Evolutionary conservation across 2,329 filamentous ascomycete species (phyloP), one percentile per base, ranked within the genome.

Genomic region (Onygenales sp.): DNA sequence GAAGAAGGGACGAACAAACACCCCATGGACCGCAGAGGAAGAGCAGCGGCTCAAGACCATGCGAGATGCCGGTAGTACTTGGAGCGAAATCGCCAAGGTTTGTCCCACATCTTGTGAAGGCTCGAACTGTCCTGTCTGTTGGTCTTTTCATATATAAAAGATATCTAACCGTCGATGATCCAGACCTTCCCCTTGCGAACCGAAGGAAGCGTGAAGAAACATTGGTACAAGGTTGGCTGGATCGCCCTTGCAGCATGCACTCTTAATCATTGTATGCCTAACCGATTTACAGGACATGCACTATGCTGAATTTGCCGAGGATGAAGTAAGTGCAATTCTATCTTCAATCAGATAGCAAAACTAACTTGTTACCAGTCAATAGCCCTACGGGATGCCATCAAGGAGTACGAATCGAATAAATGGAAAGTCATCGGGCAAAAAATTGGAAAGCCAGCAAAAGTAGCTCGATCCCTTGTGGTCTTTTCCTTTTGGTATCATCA

Each of bases 71-170:
- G 91, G 92, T 9, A 91, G 87, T 63, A 95, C 88, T 65, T 98
- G 93, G 93, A 94, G 89, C 48, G 93, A 97, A 65, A 98, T 98
- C 66, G 93, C 92, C 62, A 97, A 97, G 84, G 91, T 94, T 63
- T 57, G 75, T 65, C 21, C 14, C 38, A 32, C 53, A 27, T 38
- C 14, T 43, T 45, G 11, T 46, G 13, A 9, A 31, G 31, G 5
- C 14, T 36, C 13, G 42, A 36, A 32, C 5, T 27, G n/a, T 13
- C 38, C 50, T 39, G 50, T 45, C 27, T 39, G 1, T 13, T 47
- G 21, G 27, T n/a, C 39, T 17, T 45, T 17, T n/a, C 52, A 33
- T 47, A 17, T 41, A 32, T 49, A 14, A 21, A 51, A 27, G 6
- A 51, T 44, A 41, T 35, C 51, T 50, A 53, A 46, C 50, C 8